Evolutionary conservation across 352 stramenopile species (phyloP).

Genomic region (Achlya hypogyna): DNA sequence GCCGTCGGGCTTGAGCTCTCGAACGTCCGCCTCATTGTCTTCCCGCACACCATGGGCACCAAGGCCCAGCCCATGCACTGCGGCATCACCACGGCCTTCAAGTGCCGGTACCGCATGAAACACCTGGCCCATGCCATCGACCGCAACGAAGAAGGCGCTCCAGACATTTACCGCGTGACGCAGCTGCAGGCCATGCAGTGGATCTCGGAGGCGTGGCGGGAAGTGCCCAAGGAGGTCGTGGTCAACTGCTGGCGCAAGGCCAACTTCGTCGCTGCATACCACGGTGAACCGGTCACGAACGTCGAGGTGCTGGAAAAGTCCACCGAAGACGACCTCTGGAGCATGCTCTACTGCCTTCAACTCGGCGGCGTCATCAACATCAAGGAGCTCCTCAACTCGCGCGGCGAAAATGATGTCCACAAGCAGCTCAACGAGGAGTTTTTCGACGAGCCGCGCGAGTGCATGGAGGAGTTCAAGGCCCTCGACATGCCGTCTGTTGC

Average conservation of each 20-base stretch:
- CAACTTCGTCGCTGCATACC: conserved; percentile 15
- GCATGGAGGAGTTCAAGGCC: conserved; percentile 73
- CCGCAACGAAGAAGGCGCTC: conserved; percentile 64
- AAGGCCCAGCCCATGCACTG: conserved; percentile 81
- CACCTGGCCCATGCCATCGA: conserved; percentile 78
- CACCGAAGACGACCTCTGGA: conserved; percentile 79
- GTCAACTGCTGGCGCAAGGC: conserved; percentile 46
- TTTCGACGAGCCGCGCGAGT: conserved; percentile 74
- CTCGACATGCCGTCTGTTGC: conserved; percentile 41
- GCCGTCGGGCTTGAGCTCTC: conserved; percentile 66
- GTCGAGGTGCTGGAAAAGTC: conserved; percentile 55
- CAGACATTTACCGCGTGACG: conserved; percentile 71
- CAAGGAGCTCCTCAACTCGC: conserved; percentile 81
- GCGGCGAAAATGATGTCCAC: conserved; percentile 84
- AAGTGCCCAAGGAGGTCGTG: conserved; percentile 68
- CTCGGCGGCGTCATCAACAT: conserved; percentile 78
- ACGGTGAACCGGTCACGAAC: conserved; percentile 15
- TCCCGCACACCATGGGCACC: conserved; percentile 67
- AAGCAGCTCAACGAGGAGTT: conserved; percentile 84
- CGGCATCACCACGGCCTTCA: conserved; percentile 55
- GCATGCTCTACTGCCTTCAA: conserved; percentile 75
- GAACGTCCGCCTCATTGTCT: conserved; percentile 81
- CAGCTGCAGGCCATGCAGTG: conserved; percentile 82
- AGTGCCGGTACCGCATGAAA: conserved; percentile 71
- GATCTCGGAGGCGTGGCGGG: conserved; percentile 77